Evolutionary conservation across 139 green algal species (phyloP), one percentile per base, ranked within the genome.

Genomic region (Raphidocelis subcapitata): DNA sequence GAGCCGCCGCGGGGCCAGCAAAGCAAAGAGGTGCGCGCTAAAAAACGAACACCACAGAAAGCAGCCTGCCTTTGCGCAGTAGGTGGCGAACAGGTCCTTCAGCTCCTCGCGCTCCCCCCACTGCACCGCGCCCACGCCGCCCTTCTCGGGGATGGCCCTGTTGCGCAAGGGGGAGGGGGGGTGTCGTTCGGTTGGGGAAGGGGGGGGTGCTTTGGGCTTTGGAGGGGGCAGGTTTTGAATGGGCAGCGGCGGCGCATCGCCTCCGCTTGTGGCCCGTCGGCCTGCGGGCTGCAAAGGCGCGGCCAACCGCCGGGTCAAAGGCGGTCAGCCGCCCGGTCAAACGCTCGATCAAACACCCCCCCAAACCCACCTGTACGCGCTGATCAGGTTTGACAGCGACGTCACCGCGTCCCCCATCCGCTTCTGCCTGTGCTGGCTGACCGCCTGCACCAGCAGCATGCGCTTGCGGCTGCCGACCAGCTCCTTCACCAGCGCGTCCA

Each of bases 61-160:
- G n/a, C n/a, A n/a, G n/a, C n/a, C n/a, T n/a, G n/a, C 86, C 83
- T 85, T 84, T 20, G 52, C 63, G 33, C 85, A 81, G 79, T 92
- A 97, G 12, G 80, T 60, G 20, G 55, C 78, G 74, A 84, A 98
- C 26, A 98, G 67, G 67, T 98, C 92, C 60, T 85, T 66, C 64
- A 98, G 69, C 85, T 98, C 94, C 36, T 86, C 85, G 54, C 35
- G 35, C 72, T 89, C 81, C 16, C 67, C 73, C 92, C 92, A 97
- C 36, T 84, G 41, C 55, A 89, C 63, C 24, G 62, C 70, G n/a
- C 70, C 70, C 8, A 77, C 47, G 26, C 60, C 35, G 31, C 69
- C 69, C 2, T 36, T 52, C 54, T 65, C 67, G 10, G 14, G 16
- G 21, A 26, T 28, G 15, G 20, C 52, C 12, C n/a, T n/a, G n/a